Evolutionary conservation across 176 grass and related monocot species (phyloP).

Genomic region (Oryza australiensis): DNA sequence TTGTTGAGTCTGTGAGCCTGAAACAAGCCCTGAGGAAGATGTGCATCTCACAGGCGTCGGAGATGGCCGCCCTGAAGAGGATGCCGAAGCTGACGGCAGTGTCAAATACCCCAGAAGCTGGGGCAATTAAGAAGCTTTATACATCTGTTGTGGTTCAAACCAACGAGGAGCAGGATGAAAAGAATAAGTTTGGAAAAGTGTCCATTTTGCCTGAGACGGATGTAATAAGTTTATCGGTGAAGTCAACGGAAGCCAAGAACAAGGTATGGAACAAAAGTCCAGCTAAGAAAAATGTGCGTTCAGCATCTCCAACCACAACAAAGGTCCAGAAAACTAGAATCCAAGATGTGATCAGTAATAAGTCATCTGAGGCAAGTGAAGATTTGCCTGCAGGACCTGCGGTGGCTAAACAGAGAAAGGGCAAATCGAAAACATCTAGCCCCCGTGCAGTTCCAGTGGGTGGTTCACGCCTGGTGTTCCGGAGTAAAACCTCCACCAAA

Average conservation of each 20-base stretch:
- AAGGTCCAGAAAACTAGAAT: conserved; percentile 84
- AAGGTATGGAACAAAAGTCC: conserved; percentile 38
- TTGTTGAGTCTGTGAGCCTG: conserved; percentile 81
- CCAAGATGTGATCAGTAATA: conserved; percentile 82
- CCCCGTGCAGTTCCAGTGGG: conserved; percentile 54
- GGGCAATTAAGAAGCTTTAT: conserved; percentile 66
- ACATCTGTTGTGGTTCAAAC: conserved; percentile 49
- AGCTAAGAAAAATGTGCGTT: conserved; percentile 41
- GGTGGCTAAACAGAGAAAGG: conserved; percentile 58
- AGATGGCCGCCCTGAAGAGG: conserved; percentile 97
- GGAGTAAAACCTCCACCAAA: conserved; percentile 63
- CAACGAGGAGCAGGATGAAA: conserved; percentile 41
- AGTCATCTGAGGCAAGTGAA: conserved; percentile 42
- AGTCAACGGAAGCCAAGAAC: conserved; percentile 25
- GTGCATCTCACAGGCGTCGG: conserved; percentile 95
- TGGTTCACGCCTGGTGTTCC: conserved; percentile 57
- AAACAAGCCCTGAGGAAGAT: conserved; percentile 92
- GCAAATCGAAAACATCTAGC: conserved; percentile 66
- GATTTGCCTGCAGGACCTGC: conserved; percentile 24
- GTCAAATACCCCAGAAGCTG: conserved; percentile 52
- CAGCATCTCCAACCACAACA: conserved; percentile 45
- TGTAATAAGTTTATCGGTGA: conserved; percentile 32
- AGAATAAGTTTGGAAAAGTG: conserved; percentile 45
- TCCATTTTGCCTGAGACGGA: conserved; percentile 54
- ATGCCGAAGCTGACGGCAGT: conserved; percentile 41